These are phyloP conservation scores for Aspergillus niger DNA, from an alignment of 2,329 filamentous ascomycete genomes.

Conservation along the genomic window DNA sequence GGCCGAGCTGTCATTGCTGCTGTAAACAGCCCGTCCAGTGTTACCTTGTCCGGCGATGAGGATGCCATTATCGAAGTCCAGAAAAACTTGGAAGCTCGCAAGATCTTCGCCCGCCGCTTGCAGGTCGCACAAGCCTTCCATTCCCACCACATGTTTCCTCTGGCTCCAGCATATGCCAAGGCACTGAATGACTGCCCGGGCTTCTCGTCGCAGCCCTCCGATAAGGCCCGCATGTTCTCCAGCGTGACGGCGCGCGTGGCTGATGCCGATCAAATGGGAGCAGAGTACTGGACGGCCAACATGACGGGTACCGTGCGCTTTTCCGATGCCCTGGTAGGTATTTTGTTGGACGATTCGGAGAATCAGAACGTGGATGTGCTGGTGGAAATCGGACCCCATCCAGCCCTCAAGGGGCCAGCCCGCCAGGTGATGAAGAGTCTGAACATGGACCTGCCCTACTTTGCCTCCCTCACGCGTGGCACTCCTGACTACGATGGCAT, in stretches of 20 bases:
- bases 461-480: conserved; percentile 1
- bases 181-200: not conserved
- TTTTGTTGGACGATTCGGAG: not conserved
- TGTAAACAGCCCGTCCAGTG: conserved; percentile 26
- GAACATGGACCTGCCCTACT: conserved; percentile 1
- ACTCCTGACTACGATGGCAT: not conserved
- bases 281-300: conserved; percentile 15
- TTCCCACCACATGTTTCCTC: conserved; percentile 23
- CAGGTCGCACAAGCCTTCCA: conserved; percentile 27
- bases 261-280: not conserved
- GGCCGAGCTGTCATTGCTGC: conserved; percentile 17
- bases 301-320: conserved; percentile 12
- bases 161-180: not conserved
- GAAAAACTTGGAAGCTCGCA: conserved; percentile 20
- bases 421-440: conserved; percentile 4
- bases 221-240: conserved; percentile 10
- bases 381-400: conserved; percentile 21
- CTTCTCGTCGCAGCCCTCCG: not conserved
- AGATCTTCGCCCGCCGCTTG: conserved; percentile 21
- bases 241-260: conserved; percentile 9
- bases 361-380: conserved; percentile 4
- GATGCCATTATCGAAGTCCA: conserved; percentile 24
- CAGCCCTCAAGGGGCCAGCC: conserved; percentile 25
- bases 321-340: conserved; percentile 6
- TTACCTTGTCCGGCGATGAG: conserved; percentile 27